Base-by-base conservation (phyloP, 352 stramenopile species). In the Globisporangium mamillatum region DNA sequence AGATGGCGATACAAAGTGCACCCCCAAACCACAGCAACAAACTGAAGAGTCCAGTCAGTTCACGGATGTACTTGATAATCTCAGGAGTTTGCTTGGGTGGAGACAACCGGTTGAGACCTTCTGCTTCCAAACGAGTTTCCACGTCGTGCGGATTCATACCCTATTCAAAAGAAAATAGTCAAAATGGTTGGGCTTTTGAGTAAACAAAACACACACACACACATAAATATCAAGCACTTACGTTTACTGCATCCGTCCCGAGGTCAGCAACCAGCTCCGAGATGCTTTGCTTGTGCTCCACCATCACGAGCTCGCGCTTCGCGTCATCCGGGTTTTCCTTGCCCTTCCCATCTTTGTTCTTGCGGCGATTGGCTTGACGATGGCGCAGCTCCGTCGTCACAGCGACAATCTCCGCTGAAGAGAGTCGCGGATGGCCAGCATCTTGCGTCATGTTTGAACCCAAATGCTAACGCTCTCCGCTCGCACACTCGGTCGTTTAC, bases 361-460 rank as follows among this genome's bases (percentile, higher is more conserved):
- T 84, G 25, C 75, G 72, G 10, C 79, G 77, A 14, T 74, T 76
- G 25, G 80, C 79, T 60, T 88, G 77, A 4, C 86, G 86, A 54
- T 92, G 82, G 36, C 86, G 81, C 68, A 94, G 75, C 73, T 94
- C 86, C 36, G 86, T 94, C 53, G 86, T 87, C 67, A 91, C 86
- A 25, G 86, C 86, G 65, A 94, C 86, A 67, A 94, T 94, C 73
- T 94, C 86, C 20, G 86, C 86, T 69, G 86, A 94, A 59, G 86
- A 94, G 36, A 92, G 73, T 60, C 82, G 77, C 65, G 84, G 84
- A 36, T 70, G 64, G 64, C 64, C 60, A 25, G 59, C 64, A 36
- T 73, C 70, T 5, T 71, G 65, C 25, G 72, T 74, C 72, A 78
- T 78, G 2, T 14, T 63, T 38, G 38, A 46, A 16, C 38, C 14